These are phyloP conservation scores for Colletotrichum viniferum DNA, from an alignment of 2,329 filamentous ascomycete species.

Conservation along the genomic window DNA sequence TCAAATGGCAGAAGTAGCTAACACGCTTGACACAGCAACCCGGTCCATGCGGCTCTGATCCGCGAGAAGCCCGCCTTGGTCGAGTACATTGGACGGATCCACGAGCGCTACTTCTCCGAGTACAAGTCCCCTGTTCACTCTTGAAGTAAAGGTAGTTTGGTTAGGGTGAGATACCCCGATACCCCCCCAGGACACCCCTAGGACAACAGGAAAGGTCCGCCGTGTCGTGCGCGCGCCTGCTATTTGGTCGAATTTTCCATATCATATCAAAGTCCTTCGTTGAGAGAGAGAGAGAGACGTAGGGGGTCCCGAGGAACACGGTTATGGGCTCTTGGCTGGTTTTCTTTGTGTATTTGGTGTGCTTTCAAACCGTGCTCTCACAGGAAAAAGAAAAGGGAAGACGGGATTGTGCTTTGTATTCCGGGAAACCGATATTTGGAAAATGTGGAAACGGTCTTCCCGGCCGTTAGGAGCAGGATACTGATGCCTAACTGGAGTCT, in stretches of 20 bases:
- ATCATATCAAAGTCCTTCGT: not conserved
- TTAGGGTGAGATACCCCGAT: constrained; percentile 17
- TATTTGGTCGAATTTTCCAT: not conserved
- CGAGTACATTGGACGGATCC: constrained; percentile 18
- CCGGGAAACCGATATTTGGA: not conserved
- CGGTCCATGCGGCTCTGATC: constrained; percentile 16
- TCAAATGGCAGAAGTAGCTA: too few relatives aligned
- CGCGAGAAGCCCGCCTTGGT: constrained; percentile 19
- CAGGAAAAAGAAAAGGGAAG: not conserved
- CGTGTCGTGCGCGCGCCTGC: not conserved
- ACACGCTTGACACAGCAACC: not conserved
- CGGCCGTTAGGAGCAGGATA: not conserved
- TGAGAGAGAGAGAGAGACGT: not conserved
- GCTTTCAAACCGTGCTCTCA: not conserved
- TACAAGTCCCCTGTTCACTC: constrained; percentile 16
- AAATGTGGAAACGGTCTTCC: not conserved
- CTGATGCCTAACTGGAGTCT: constrained; percentile 7
- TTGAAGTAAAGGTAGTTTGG: not conserved
- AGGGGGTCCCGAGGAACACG: not conserved
- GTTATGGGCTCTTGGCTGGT: not conserved
- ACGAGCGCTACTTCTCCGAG: constrained; percentile 19
- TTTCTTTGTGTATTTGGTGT: not conserved
- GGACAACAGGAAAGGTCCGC: not conserved
- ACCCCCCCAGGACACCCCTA: not conserved
- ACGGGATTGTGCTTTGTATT: not conserved